phyloP scores from a whole-genome alignment of 1,284 basidiomycete species.

The Cutaneotrichosporon mucoides region DNA sequence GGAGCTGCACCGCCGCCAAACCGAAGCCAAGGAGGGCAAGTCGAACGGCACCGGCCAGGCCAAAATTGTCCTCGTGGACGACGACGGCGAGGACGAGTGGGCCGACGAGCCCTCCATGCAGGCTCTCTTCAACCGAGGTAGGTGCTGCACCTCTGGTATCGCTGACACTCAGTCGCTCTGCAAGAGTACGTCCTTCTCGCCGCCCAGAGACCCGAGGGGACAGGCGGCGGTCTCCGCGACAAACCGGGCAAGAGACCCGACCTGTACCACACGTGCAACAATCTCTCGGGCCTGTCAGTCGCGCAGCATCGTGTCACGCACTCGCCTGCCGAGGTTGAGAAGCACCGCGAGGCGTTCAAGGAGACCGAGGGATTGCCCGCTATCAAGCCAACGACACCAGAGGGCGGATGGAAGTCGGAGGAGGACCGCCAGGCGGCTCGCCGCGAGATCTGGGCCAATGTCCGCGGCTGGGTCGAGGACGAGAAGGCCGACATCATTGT shows the following conservation, averaged over 20 bases:
- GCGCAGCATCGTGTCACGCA: constrained; percentile 73
- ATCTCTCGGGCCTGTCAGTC: constrained; percentile 77
- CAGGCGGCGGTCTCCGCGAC: constrained; percentile 76
- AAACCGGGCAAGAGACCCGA: constrained; percentile 90
- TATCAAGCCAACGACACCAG: constrained; percentile 21
- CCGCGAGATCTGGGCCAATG: constrained; percentile 57
- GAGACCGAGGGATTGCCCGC: constrained; percentile 29
- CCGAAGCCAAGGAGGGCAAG: constrained; percentile 14
- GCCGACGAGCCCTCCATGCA: constrained; percentile 9
- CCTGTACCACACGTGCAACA: constrained; percentile 87
- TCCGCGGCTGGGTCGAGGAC: constrained; percentile 72
- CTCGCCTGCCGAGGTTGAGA: constrained; percentile 51
- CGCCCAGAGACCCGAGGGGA: constrained; percentile 62
- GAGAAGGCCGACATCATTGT: constrained; percentile 58
- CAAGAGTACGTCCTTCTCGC: constrained; percentile 85
- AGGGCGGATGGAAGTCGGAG: constrained; percentile 32
- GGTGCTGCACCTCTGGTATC: constrained; percentile 14
- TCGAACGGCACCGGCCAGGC: neutral
- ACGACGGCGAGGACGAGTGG: constrained; percentile 33
- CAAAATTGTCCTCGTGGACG: constrained; percentile 14
- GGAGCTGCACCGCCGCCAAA: constrained; percentile 53
- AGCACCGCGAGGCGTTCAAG: constrained; percentile 44
- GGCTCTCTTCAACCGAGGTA: constrained; percentile 48
- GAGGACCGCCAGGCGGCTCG: constrained; percentile 51
- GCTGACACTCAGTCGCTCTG: constrained; percentile 56